Percentiles rank a stretch among this genome's conserved stretches.
Evolutionary conservation across 1,284 basidiomycete genomes (phyloP).

Genomic region (Fomitopsis pinicola): DNA sequence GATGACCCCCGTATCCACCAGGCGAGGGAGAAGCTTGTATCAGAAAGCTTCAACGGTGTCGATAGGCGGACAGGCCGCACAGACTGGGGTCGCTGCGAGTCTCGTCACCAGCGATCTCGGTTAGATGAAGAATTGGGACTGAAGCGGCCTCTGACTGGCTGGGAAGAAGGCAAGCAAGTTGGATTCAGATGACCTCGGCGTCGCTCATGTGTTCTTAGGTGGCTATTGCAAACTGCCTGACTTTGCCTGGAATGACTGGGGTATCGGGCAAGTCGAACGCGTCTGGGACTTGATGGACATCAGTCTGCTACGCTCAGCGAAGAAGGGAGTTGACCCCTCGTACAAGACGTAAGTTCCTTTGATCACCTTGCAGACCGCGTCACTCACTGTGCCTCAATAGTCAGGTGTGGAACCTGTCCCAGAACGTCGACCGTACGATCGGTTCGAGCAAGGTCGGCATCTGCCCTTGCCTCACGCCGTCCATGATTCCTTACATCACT

Average conservation of each 20-base stretch:
- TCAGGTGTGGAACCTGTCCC: slow-evolving; percentile 94
- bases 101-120: slow-evolving; percentile 84
- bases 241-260: slow-evolving; percentile 95
- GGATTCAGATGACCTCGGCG: not conserved
- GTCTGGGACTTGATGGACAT: slow-evolving; percentile 96
- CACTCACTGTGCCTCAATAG: slow-evolving; percentile 31
- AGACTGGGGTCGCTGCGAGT: slow-evolving; percentile 93
- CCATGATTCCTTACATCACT: slow-evolving; percentile 96
- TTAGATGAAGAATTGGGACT: slow-evolving; percentile 81
- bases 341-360: slow-evolving; percentile 71
- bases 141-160: slow-evolving; percentile 85
- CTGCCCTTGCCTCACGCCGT: slow-evolving; percentile 89
- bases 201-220: slow-evolving; percentile 36
- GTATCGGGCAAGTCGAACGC: slow-evolving; percentile 84
- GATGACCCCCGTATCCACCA: slow-evolving; percentile 91
- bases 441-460: slow-evolving; percentile 81
- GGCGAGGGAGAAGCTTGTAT: slow-evolving; percentile 79
- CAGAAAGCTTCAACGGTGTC: slow-evolving; percentile 54
- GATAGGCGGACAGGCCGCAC: slow-evolving; percentile 68
- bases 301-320: slow-evolving; percentile 77
- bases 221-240: slow-evolving; percentile 86
- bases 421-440: slow-evolving; percentile 91
- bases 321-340: slow-evolving; percentile 76
- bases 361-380: not conserved
- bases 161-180: slow-evolving; percentile 74